These are phyloP conservation scores for Mrakia hoshinonis DNA, from an alignment of 768 basidiomycete species.

Conservation along the genomic window DNA sequence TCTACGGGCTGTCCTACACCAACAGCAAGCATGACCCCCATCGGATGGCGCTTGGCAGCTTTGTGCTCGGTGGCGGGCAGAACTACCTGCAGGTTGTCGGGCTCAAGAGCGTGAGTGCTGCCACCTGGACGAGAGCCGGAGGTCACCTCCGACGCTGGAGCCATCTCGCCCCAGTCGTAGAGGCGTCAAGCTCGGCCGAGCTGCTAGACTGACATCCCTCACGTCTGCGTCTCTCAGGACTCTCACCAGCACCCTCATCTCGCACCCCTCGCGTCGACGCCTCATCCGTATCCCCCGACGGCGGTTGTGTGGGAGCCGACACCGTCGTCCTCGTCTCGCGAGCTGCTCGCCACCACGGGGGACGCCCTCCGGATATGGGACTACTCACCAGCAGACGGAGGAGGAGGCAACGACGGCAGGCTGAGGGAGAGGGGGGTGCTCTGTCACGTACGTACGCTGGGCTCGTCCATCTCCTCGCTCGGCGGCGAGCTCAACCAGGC, in stretches of 20 bases:
- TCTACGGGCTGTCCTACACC: slow-evolving; percentile 40
- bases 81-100: slow-evolving; percentile 19
- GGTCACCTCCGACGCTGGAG: slow-evolving; percentile 69
- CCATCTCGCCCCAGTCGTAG: no score
- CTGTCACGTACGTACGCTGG: slow-evolving; percentile 49
- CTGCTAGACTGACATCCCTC: slow-evolving; percentile 57
- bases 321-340: slow-evolving; percentile 46
- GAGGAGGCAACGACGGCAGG: slow-evolving; percentile 43
- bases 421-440: slow-evolving; percentile 27
- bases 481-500: not conserved
- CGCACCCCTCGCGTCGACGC: slow-evolving; percentile 68
- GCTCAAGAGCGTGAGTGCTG: not conserved
- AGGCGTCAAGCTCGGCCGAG: slow-evolving; percentile 52
- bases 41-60: slow-evolving; percentile 5
- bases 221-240: slow-evolving; percentile 59
- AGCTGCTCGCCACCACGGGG: slow-evolving; percentile 85
- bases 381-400: slow-evolving; percentile 59
- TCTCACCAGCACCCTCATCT: slow-evolving; percentile 72
- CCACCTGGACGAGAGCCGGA: not conserved
- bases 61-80: slow-evolving; percentile 8
- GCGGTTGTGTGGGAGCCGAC: slow-evolving; percentile 88
- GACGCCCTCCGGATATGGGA: slow-evolving; percentile 91
- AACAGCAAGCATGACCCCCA: slow-evolving; percentile 34
- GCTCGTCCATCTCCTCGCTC: slow-evolving; percentile 3
- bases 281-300: slow-evolving; percentile 87